Percentiles rank a stretch among this genome's conserved stretches.
These are phyloP conservation scores for Zygosaccharomyces lentus DNA, from an alignment of 805 yeast genomes.

Conservation along the genomic window DNA sequence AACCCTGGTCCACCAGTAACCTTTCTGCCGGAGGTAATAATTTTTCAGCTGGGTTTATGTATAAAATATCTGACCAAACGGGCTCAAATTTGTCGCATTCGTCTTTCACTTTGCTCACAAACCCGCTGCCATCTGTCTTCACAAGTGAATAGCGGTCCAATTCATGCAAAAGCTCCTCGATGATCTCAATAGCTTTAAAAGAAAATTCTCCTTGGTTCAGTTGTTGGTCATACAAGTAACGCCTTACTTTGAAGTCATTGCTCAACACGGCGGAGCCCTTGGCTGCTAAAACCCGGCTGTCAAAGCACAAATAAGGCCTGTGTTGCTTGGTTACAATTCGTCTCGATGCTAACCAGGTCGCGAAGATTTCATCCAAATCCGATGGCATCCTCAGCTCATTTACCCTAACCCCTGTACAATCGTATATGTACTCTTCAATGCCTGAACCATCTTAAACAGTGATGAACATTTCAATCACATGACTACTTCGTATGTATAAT, in stretches of 20 bases:
- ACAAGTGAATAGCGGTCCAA: conserved; percentile 6
- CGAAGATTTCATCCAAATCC: conserved; percentile 10
- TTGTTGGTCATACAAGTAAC: conserved; percentile 4
- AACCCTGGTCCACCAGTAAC: conserved; percentile 15
- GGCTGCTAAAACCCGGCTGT: conserved; percentile 3
- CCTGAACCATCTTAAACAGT: background rate
- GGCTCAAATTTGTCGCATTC: conserved; percentile 22
- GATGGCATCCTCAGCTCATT: background rate
- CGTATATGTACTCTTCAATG: background rate
- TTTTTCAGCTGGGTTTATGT: conserved; percentile 21
- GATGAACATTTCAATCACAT: background rate
- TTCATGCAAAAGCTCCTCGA: conserved; percentile 9
- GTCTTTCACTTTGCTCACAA: conserved; percentile 5
- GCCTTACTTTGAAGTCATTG: background rate
- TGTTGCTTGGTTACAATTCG: conserved; percentile 7
- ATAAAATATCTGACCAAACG: conserved; percentile 19
- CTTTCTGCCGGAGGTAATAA: conserved; percentile 21
- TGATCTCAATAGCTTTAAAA: conserved; percentile 1
- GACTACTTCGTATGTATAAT: conserved; percentile 2
- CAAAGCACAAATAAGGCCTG: conserved; percentile 11
- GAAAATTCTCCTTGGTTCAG: conserved; percentile 3
- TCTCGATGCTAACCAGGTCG: conserved; percentile 15
- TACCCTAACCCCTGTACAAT: background rate
- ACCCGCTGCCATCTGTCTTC: conserved; percentile 11
- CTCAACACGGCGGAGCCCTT: conserved; percentile 3